These are phyloP conservation scores for Scutellaria barbata DNA, from an alignment of 257 asterid genomes.

Conservation along the genomic window DNA sequence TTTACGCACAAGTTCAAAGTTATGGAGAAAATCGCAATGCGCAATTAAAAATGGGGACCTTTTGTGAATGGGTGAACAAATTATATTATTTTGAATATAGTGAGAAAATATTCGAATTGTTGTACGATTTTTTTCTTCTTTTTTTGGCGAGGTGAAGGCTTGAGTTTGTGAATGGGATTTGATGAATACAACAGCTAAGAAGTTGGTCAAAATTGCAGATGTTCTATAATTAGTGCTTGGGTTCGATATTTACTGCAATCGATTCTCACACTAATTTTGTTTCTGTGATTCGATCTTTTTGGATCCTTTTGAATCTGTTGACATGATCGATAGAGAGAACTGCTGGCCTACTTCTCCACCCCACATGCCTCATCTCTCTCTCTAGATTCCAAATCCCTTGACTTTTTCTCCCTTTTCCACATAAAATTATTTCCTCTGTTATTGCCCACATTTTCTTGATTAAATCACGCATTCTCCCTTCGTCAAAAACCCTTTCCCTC, in stretches of 20 bases:
- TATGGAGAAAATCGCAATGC: neutral
- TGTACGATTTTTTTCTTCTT: no score
- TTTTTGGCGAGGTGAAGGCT: neutral
- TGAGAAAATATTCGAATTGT: neutral
- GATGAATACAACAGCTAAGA: neutral
- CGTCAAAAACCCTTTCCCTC: no score
- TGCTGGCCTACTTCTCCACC: no score
- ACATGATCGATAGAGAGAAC: neutral
- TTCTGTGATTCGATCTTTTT: neutral
- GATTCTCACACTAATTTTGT: neutral
- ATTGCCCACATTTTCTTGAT: no score
- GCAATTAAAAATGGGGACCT: neutral
- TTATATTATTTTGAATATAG: neutral
- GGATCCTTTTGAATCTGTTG: slow-evolving; percentile 17
- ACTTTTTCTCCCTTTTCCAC: no score
- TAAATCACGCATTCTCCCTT: no score
- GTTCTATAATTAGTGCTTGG: neutral
- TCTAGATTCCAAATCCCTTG: no score
- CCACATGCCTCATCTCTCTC: no score
- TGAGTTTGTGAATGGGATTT: neutral
- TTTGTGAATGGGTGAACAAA: neutral
- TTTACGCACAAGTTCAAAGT: neutral
- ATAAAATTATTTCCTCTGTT: no score
- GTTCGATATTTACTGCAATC: neutral
- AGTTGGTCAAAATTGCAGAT: neutral